A percentile compares a stretch with the other conserved stretches of the same genome.
These are phyloP conservation scores for Paraphaeosphaeria minitans DNA, from an alignment of 2,329 filamentous ascomycete genomes.

Conservation along the genomic window DNA sequence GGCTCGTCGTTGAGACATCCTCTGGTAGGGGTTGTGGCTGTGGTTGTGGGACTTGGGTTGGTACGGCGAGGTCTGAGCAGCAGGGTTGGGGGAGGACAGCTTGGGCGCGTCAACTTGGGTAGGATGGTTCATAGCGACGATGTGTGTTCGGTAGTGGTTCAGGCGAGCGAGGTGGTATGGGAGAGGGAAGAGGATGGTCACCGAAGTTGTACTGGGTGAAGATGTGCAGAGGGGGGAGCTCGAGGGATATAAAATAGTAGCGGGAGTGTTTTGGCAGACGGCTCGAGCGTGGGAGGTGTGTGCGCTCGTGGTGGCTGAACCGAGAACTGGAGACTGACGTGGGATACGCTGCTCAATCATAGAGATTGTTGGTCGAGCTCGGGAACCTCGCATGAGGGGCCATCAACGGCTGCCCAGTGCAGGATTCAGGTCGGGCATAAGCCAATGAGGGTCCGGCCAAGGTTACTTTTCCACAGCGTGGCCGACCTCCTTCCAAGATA, in stretches of 20 bases:
- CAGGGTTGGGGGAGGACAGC: conserved; percentile 18
- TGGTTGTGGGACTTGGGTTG: conserved; percentile 26
- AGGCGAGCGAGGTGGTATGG: conserved; percentile 10
- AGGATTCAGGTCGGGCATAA: conserved; percentile 24
- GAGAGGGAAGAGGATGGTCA: conserved; percentile 10
- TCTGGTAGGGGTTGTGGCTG: conserved; percentile 40
- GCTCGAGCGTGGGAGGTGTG: conserved; percentile 20
- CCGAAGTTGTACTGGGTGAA: conserved; percentile 12
- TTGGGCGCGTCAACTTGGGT: conserved; percentile 19
- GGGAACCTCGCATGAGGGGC: conserved; percentile 23
- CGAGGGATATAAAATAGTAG: conserved; percentile 22
- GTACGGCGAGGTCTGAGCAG: conserved; percentile 19
- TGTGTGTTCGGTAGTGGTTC: conserved; percentile 3
- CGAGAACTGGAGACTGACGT: conserved; percentile 26
- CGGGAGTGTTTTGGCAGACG: conserved; percentile 16
- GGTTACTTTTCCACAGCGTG: conserved; percentile 25
- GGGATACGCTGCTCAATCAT: conserved; percentile 32
- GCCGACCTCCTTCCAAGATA: conserved; percentile 25
- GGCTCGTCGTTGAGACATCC: conserved; percentile 41
- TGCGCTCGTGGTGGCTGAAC: conserved; percentile 22
- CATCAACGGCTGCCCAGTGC: conserved; percentile 35
- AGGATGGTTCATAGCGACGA: conserved; percentile 24
- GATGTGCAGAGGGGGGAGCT: conserved; percentile 11
- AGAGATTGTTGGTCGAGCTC: conserved; percentile 19
- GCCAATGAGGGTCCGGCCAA: conserved; percentile 23